These are phyloP conservation scores for Stevia rebaudiana DNA, from an alignment of 140 eudicot genomes.

Conservation along the genomic window DNA sequence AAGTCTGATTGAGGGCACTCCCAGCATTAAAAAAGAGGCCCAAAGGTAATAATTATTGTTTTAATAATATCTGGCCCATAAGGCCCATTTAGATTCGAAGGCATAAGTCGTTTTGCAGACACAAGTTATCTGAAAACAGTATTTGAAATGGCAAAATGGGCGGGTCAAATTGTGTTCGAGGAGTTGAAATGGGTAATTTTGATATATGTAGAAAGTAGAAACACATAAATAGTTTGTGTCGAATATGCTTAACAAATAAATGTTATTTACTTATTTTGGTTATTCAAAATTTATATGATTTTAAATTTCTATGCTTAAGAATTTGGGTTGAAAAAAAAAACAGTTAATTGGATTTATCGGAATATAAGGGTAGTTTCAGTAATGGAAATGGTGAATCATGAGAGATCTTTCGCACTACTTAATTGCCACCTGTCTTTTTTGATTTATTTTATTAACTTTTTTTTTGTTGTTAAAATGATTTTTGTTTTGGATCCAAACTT, in stretches of 20 bases:
- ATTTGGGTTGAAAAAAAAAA: background rate
- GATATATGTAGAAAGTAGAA: background rate
- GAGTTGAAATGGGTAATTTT: background rate
- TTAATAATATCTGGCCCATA: background rate
- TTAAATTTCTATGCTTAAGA: too few relatives aligned
- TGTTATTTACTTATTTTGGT: too few relatives aligned
- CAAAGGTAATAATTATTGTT: slow-evolving; percentile 41
- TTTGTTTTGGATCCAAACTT: slow-evolving; percentile 11
- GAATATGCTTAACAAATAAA: too few relatives aligned
- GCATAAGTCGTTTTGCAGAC: background rate
- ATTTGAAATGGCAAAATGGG: background rate
- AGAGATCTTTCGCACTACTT: background rate
- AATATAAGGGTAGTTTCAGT: background rate
- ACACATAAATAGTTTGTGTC: too few relatives aligned
- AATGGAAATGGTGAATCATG: background rate
- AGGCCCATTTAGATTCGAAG: background rate
- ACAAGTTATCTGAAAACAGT: background rate
- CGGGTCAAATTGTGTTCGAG: background rate
- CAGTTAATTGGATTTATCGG: background rate
- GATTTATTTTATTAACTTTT: too few relatives aligned
- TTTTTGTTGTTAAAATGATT: slow-evolving; percentile 3
- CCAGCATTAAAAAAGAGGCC: slow-evolving; percentile 68
- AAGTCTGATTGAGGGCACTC: slow-evolving; percentile 77
- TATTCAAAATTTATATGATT: too few relatives aligned
- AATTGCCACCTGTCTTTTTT: background rate